Evolutionary conservation across 805 yeast genomes (phyloP).

Genomic region (Saccharomycopsis synnaedendra): DNA sequence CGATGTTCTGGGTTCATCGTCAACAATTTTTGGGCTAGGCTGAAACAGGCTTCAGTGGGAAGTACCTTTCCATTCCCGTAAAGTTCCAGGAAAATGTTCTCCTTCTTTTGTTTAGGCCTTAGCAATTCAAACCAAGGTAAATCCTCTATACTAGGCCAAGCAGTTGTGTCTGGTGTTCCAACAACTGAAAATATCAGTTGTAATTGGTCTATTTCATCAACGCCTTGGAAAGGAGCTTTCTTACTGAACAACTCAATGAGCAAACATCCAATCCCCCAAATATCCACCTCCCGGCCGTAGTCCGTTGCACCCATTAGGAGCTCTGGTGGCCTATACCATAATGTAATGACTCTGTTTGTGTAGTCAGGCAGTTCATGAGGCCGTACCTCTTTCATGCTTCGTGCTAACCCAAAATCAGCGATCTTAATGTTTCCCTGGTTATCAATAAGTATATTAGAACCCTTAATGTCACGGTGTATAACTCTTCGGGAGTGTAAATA

Average conservation of each 20-base stretch:
- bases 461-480: constrained; percentile 74
- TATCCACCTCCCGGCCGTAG: constrained; percentile 84
- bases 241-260: constrained; percentile 70
- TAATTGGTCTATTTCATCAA: constrained; percentile 79
- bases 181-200: constrained; percentile 63
- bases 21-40: constrained; percentile 54
- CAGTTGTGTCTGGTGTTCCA: constrained; percentile 71
- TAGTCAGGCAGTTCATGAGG: constrained; percentile 58
- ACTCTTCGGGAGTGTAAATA: constrained; percentile 60
- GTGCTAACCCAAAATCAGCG: constrained; percentile 76
- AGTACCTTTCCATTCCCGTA: constrained; percentile 21
- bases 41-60: constrained; percentile 43
- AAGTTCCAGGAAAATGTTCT: constrained; percentile 27
- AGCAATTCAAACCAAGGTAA: constrained; percentile 92
- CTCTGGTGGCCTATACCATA: constrained; percentile 98
- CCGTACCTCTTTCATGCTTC: constrained; percentile 53
- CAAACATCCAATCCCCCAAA: constrained; percentile 96
- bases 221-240: constrained; percentile 74
- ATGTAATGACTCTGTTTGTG: constrained; percentile 88
- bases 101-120: constrained; percentile 35
- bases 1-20: constrained; percentile 59
- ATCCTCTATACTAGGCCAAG: constrained; percentile 70
- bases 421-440: constrained; percentile 53
- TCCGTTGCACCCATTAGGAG: constrained; percentile 80
- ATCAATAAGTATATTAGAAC: constrained; percentile 63